Percentiles rank a stretch among this genome's conserved stretches.
Conservation (phyloP, 352 stramenopile genomes). For the Phytophthora hibernalis region DNA sequence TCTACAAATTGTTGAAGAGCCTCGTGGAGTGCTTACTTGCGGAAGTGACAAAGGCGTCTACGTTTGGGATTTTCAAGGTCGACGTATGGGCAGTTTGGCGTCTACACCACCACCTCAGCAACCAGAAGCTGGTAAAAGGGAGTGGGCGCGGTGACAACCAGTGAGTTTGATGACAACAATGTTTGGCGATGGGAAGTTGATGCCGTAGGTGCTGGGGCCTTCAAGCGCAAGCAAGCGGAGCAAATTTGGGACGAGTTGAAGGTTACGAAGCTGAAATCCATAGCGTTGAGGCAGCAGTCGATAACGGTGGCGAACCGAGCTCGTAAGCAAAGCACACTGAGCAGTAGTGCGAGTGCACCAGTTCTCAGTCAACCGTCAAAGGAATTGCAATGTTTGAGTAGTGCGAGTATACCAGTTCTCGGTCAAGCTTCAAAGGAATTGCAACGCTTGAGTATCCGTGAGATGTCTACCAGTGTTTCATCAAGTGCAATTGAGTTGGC, state of each 20-base stretch:
- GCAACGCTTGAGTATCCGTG: slow-evolving; percentile 5
- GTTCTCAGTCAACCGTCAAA: slow-evolving; percentile 22
- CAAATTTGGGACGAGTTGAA: slow-evolving; percentile 72
- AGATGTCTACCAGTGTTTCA: slow-evolving; percentile 25
- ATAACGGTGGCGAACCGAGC: slow-evolving; percentile 28
- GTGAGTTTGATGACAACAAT: not conserved
- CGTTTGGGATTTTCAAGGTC: slow-evolving; percentile 66
- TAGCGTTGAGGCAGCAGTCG: slow-evolving; percentile 32
- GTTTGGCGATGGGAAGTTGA: slow-evolving; percentile 67
- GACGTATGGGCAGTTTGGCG: slow-evolving; percentile 46
- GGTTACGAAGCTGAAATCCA: slow-evolving; percentile 45
- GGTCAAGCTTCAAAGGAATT: slow-evolving; percentile 13
- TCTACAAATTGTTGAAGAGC: slow-evolving; percentile 66
- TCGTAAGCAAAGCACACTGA: slow-evolving; percentile 30
- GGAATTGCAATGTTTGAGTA: slow-evolving; percentile 1
- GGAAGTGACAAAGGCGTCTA: slow-evolving; percentile 66
- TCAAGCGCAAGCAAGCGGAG: slow-evolving; percentile 61
- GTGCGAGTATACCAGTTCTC: slow-evolving; percentile 14
- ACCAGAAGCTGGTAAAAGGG: not conserved
- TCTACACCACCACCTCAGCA: slow-evolving; percentile 14
- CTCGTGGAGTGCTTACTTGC: slow-evolving; percentile 64
- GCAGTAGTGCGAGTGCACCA: slow-evolving; percentile 35
- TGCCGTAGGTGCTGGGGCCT: slow-evolving; percentile 31
- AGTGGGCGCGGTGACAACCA: not conserved
- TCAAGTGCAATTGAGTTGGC: slow-evolving; percentile 21